Evolutionary conservation across 305 asterid genomes (phyloP), one percentile per base, ranked within the genome.

Genomic region (Fraxinus dipetala): DNA sequence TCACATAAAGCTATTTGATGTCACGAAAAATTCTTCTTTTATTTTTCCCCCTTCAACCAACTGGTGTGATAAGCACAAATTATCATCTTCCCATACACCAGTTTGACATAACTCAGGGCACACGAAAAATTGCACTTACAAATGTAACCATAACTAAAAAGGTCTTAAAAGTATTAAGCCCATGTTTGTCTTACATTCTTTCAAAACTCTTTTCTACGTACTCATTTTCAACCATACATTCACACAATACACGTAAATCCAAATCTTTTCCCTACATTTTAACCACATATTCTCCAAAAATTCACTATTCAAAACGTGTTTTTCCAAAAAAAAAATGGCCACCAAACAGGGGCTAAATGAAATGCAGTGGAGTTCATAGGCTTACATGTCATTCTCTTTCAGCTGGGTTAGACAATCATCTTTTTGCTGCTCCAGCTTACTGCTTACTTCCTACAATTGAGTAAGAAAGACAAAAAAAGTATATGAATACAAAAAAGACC

Each of bases 301-400:
- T 5, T 35, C 40, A 35, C 40, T 35, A 35, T 6, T 35, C 40
- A 35, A 35, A 5, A 35, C 8, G 6, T 35, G 40, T 35, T 35
- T 35, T 35, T 35, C 9, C 40, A 5, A 5, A 35, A 30, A 35
- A 30, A 35, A 35, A 35, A 5, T 6, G 40, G 40, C 40, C 40
- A 35, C 40, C 8, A 35, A 35, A 35, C 9, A 35, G 40, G 40
- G 40, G 40, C 75, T 54, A 72, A 45, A 70, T 13, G 24, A 84
- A 45, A 77, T 75, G 51, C 77, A 81, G 76, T 75, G 73, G 82
- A 67, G 79, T 84, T 77, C 78, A 65, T 24, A 80, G 84, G 78
- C 97, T 94, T 92, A 96, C 99, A 89, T 94, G 87, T 92, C 99
- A 83, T 96, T 96, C 90, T 96, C 99, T 90, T 96, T 90, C 83